Evolutionary conservation across 2,329 filamentous ascomycete species (phyloP), one percentile per base, ranked within the genome.

Genomic region (Mariannaea sp.): DNA sequence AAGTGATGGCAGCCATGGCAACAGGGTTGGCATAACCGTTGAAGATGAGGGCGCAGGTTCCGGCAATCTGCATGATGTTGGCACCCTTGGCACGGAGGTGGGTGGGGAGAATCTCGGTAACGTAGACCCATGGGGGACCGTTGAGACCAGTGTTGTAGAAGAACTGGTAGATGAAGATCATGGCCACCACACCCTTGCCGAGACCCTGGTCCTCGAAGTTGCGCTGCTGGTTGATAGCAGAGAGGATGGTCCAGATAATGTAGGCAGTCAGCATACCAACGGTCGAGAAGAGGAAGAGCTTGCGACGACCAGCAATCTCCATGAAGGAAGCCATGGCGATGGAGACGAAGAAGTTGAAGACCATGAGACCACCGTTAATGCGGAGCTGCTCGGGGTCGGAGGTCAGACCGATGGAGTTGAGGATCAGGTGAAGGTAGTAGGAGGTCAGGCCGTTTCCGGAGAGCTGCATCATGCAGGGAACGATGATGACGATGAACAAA

Each of bases 11-110:
- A 1, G 64, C 55, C 45, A 77, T 68, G 0, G 71, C 73, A 5
- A 77, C 70, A 0, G 75, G 75, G 42, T 75, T 76, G 39, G 73
- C 69, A 36, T 73, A 73, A 51, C 73, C 72, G 16, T 71, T 73
- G 36, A 76, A 69, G 1, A 64, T 68, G 10, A 69, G 35, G 4
- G 48, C 53, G 0, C 56, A 41, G 10, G 61, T 64, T 1, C 57
- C 64, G 5, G 57, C 50, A 22, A 65, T 19, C 12, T 65, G 59
- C 56, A 64, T 62, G 5, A 51, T 7, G 0, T 62, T 62, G 7
- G 65, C 50, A 7, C 60, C 62, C 1, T 58, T 58, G 4, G 55
- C 45, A 13, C 64, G 61, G 24, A 66, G 58, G 1, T 55, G 60
- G 29, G 61, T 65, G 0, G 61, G 63, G 17, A 40, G 65, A 27